phyloP scores from a whole-genome alignment of 169 alveolate genomes.

The Cryptosporidium viatorum region DNA sequence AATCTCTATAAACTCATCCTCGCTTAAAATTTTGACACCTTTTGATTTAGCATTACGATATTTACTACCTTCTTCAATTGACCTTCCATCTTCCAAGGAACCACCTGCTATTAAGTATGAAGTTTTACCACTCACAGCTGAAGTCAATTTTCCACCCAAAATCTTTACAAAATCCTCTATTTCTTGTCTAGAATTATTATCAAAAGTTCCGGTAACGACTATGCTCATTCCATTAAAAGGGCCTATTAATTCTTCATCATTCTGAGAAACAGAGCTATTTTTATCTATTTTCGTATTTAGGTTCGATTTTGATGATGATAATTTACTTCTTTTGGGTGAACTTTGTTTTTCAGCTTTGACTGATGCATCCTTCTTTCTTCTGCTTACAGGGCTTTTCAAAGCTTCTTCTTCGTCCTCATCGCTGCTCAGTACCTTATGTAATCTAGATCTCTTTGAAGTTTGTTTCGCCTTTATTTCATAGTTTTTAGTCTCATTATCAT shows the following conservation, averaged over 20 bases:
- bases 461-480: not conserved
- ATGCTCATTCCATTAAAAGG: constrained; percentile 52
- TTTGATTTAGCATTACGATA: constrained; percentile 86
- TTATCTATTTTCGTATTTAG: not conserved
- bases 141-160: constrained; percentile 91
- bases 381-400: not conserved
- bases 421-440: constrained; percentile 29
- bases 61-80: constrained; percentile 88
- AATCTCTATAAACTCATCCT: constrained; percentile 83
- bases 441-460: constrained; percentile 12
- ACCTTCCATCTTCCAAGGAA: constrained; percentile 95
- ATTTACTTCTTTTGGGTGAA: not conserved
- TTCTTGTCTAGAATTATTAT: constrained; percentile 35
- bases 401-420: constrained; percentile 29
- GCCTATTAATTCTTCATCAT: not conserved
- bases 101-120: constrained; percentile 92
- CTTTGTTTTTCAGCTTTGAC: not conserved
- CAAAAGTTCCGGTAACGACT: constrained; percentile 67
- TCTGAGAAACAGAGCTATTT: not conserved
- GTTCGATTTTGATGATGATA: not conserved
- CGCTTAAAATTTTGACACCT: constrained; percentile 82
- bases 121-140: constrained; percentile 91
- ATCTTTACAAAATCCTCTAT: constrained; percentile 79
- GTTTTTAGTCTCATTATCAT: not conserved
- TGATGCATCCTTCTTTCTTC: not conserved